Base-by-base conservation (phyloP, 2,329 filamentous ascomycete species). In the Myrmaecium sp. region DNA sequence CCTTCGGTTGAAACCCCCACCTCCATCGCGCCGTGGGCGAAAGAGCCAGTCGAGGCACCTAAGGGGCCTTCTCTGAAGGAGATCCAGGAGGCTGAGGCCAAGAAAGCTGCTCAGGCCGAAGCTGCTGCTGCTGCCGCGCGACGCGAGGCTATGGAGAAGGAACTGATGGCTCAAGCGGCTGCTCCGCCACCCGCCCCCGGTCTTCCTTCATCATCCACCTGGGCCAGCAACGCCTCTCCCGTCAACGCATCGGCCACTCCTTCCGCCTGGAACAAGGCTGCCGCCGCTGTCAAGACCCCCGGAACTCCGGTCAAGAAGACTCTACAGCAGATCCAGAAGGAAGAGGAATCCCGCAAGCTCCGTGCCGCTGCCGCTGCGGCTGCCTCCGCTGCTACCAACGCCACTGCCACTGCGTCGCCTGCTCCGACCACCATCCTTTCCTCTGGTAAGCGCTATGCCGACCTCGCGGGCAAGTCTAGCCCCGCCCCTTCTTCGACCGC, bases 11-110 rank as follows among this genome's bases (percentile, higher is more conserved):
- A 76, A 27, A 67, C 67, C 2, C 65, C 67, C 5, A 64, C 83
- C 4, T 81, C 86, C 0, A 58, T 94, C 37, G 89, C 89, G 1
- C 89, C 89, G 0, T 98, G 89, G 89, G 89, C 89, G 4, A 89
- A 89, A 49, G 83, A 95, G 36, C 66, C 68, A 3, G 55, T 60
- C 21, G 75, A 78, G 25, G 56, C 62, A 4, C 71, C 80, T 21
- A 91, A 80, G 51, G 84, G 83, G 0, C 89, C 86, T 2, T 94
- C 84, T 33, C 60, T 98, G 35, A 92, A 83, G 55, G 84, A 98
- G 46, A 98, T 98, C 14, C 89, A 98, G 50, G 86, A 93, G 51
- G 76, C 81, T 4, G 89, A 98, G 51, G 86, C 86, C 18, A 81
- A 78, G 44, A 91, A 89, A 49, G 84, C 84, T 7, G 86, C 86